A percentile compares a stretch with the other conserved stretches of the same genome.
Conservation (phyloP, 2,329 filamentous ascomycete genomes). For the Ophiostoma populinum region DNA sequence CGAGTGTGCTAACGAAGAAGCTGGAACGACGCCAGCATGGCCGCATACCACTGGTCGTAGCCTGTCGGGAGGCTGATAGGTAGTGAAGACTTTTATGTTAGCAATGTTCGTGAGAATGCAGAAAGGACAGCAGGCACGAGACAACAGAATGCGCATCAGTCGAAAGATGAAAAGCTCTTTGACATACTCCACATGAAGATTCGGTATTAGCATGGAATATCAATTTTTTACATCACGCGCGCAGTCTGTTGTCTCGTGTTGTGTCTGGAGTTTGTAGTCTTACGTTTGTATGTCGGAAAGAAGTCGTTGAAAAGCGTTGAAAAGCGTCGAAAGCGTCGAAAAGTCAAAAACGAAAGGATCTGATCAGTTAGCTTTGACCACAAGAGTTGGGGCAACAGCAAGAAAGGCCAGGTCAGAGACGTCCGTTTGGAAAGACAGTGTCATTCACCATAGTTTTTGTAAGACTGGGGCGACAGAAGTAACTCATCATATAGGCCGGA, state of each 20-base stretch:
- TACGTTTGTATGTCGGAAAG: slow-evolving; percentile 5
- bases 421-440: slow-evolving; percentile 33
- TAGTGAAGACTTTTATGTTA: neutral
- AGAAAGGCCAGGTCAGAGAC: slow-evolving; percentile 20
- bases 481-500: slow-evolving; percentile 29
- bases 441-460: slow-evolving; percentile 37
- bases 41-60: slow-evolving; percentile 19
- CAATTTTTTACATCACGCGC: slow-evolving; percentile 44
- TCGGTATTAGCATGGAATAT: slow-evolving; percentile 70
- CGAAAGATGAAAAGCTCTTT: slow-evolving; percentile 73
- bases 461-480: slow-evolving; percentile 42
- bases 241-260: slow-evolving; percentile 1
- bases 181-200: slow-evolving; percentile 45
- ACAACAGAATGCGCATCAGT: slow-evolving; percentile 37
- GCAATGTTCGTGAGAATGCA: slow-evolving; percentile 12
- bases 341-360: neutral
- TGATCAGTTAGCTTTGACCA: slow-evolving; percentile 3
- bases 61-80: neutral
- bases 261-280: neutral
- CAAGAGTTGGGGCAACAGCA: too few species aligned
- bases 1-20: slow-evolving; percentile 16
- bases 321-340: neutral
- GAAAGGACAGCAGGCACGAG: slow-evolving; percentile 13
- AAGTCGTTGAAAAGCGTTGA: neutral
- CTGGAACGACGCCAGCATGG: slow-evolving; percentile 36